Percentiles rank a stretch among this genome's conserved stretches.
Conservation (phyloP, 2,329 filamentous ascomycete genomes). For the Ceratocystis huliohia region DNA sequence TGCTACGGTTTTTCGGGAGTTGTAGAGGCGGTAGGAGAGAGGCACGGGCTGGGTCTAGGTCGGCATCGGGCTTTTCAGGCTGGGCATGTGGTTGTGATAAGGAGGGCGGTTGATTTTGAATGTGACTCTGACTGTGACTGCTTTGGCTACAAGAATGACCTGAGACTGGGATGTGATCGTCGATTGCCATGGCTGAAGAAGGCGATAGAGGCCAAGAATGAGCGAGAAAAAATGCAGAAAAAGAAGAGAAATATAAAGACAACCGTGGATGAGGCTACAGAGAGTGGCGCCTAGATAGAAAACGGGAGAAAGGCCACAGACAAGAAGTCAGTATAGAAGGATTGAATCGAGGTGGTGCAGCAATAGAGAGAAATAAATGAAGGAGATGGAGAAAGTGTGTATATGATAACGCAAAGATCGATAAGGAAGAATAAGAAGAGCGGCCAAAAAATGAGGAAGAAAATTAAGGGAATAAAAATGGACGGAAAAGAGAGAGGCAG, state of each 20-base stretch:
- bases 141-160: neutral
- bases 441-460: neutral
- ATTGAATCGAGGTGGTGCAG: neutral
- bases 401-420: neutral
- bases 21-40: slow-evolving; percentile 7
- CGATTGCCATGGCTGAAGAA: neutral
- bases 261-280: no score
- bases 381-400: neutral
- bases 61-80: slow-evolving; percentile 7
- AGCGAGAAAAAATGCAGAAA: neutral
- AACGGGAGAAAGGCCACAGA: neutral
- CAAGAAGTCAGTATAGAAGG: slow-evolving; percentile 1
- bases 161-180: neutral
- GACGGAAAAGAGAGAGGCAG: neutral
- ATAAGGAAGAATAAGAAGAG: neutral
- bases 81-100: slow-evolving; percentile 7
- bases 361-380: neutral
- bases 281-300: no score
- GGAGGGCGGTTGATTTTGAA: neutral
- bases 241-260: neutral
- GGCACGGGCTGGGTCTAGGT: neutral
- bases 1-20: slow-evolving; percentile 19
- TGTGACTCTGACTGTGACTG: neutral
- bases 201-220: neutral
- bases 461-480: neutral